Evolutionary conservation across 2,329 filamentous ascomycete species (phyloP).

Genomic region (Coleophoma eucalyptorum): DNA sequence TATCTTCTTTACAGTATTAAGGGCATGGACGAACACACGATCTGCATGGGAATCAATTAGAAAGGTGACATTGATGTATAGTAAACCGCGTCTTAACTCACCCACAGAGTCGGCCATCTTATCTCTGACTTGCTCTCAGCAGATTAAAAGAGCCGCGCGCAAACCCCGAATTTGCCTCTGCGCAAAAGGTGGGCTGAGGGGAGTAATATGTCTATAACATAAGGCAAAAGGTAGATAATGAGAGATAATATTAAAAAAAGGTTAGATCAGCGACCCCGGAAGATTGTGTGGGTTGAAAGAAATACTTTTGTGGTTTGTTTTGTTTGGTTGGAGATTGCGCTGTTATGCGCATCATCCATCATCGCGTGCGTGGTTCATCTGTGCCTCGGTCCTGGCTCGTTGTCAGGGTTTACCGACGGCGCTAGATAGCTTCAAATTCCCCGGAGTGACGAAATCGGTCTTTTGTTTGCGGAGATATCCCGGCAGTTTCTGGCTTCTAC

Average conservation of each 20-base stretch:
- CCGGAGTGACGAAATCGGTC: no score
- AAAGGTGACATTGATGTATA: no score
- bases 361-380: neutral
- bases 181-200: neutral
- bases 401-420: neutral
- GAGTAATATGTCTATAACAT: neutral
- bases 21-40: slow-evolving; percentile 96
- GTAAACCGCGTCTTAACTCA: slow-evolving; percentile 22
- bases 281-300: neutral
- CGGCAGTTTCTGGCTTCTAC: no score
- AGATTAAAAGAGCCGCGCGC: neutral
- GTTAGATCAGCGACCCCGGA: neutral
- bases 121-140: slow-evolving; percentile 8
- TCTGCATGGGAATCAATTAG: slow-evolving; percentile 47
- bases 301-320: neutral
- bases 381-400: neutral
- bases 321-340: neutral
- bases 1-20: slow-evolving; percentile 98
- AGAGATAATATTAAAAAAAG: neutral
- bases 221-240: neutral
- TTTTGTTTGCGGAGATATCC: neutral
- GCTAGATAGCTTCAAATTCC: no score
- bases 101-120: slow-evolving; percentile 51
- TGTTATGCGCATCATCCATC: neutral
- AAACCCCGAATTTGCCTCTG: neutral